Percentiles rank a stretch among this genome's conserved stretches.
These are phyloP conservation scores for Claviceps monticola DNA, from an alignment of 2,329 filamentous ascomycete genomes.

Conservation along the genomic window DNA sequence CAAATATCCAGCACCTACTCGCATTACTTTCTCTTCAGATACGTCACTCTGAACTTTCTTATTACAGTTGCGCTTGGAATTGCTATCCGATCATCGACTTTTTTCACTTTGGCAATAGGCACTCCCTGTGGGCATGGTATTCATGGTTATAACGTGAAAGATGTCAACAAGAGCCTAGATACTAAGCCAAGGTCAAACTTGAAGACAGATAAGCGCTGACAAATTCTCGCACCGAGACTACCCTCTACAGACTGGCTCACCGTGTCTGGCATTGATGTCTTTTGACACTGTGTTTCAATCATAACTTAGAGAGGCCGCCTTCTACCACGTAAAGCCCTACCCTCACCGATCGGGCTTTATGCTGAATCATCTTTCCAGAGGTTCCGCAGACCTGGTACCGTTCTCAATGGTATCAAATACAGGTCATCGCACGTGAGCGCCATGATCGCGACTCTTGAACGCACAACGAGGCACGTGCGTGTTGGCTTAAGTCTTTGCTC, in stretches of 20 bases:
- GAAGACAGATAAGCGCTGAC: neutral
- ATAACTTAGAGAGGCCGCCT: neutral
- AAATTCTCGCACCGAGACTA: neutral
- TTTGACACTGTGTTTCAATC: neutral
- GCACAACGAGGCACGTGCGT: conserved; percentile 1
- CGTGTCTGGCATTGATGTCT: neutral
- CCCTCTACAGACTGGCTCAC: neutral
- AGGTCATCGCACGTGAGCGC: neutral
- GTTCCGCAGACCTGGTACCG: neutral
- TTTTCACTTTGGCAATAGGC: neutral
- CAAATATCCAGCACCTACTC: no score
- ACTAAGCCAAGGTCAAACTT: neutral
- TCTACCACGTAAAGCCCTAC: neutral
- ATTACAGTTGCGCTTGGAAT: no score
- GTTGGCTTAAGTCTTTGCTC: conserved; percentile 6
- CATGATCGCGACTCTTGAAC: neutral
- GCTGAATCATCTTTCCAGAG: no score
- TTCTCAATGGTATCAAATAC: neutral
- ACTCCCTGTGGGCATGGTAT: neutral
- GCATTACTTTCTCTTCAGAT: no score
- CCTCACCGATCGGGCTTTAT: conserved; percentile 1
- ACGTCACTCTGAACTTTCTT: no score
- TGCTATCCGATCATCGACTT: neutral
- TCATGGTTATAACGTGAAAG: neutral
- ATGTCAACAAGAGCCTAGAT: neutral